Conservation (phyloP, 441 rosid species). For the Lagerstroemia fauriei region DNA sequence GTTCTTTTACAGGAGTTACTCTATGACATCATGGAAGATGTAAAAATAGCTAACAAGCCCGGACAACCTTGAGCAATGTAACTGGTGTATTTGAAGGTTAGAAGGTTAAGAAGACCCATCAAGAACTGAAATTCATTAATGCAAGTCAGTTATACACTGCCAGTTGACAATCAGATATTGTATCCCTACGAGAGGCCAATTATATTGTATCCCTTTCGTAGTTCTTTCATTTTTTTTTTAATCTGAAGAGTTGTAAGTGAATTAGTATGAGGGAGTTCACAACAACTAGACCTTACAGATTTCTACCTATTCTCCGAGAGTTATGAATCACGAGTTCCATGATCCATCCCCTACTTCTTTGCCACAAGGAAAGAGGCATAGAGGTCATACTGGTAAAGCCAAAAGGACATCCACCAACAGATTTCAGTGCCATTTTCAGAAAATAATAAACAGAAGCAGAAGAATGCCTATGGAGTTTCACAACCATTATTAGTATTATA, state of each 20-base stretch:
- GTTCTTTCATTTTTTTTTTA: slow-evolving; percentile 63
- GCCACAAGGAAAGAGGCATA: slow-evolving; percentile 33
- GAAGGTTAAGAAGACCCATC: not conserved
- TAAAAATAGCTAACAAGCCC: not conserved
- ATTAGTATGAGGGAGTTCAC: slow-evolving; percentile 27
- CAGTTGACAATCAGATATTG: not conserved
- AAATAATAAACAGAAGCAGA: too few species aligned
- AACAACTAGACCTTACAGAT: not conserved
- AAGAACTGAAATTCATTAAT: not conserved
- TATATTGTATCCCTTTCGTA: slow-evolving; percentile 61
- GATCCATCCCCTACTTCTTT: slow-evolving; percentile 70
- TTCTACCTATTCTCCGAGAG: slow-evolving; percentile 61
- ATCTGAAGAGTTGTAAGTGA: slow-evolving; percentile 41
- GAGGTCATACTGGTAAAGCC: slow-evolving; percentile 17
- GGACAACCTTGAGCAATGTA: not conserved
- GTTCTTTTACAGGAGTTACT: not conserved
- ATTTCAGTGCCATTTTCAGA: too few species aligned
- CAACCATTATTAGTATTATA: not conserved
- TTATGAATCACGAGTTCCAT: slow-evolving; percentile 76
- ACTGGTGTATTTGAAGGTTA: not conserved
- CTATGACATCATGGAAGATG: not conserved
- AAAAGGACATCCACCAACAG: not conserved
- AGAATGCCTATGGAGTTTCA: too few species aligned
- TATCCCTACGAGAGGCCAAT: slow-evolving; percentile 76
- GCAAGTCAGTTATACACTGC: not conserved